phyloP scores from a whole-genome alignment of 75 land plant genomes.

The Ceratopteris richardii region DNA sequence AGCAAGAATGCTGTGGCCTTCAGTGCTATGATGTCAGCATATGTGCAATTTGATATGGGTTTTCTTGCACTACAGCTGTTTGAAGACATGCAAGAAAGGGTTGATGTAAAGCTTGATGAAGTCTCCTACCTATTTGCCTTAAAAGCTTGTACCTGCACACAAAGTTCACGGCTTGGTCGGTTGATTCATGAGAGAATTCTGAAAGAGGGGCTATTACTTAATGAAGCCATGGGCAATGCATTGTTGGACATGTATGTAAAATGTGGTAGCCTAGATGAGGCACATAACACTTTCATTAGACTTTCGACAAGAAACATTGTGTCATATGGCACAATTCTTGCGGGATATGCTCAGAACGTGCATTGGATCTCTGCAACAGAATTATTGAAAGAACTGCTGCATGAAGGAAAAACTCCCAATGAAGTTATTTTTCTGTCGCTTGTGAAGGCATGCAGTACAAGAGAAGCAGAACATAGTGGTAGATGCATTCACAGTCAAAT shows the following conservation, averaged over 20 bases:
- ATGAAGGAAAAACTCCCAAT: no score
- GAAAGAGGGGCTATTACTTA: background rate
- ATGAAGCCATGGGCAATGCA: constrained; percentile 3
- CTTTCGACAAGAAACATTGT: background rate
- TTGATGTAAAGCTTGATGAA: constrained; percentile 8
- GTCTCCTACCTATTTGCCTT: constrained; percentile 13
- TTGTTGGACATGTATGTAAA: constrained; percentile 12
- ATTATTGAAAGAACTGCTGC: no score
- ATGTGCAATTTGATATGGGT: constrained; percentile 5
- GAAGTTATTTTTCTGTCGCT: no score
- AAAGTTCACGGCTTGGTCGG: constrained; percentile 7
- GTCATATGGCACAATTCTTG: background rate
- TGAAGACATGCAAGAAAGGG: constrained; percentile 8
- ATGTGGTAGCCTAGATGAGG: constrained; percentile 12
- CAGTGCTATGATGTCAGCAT: constrained; percentile 29
- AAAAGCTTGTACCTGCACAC: constrained; percentile 24
- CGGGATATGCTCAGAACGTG: constrained; percentile 13
- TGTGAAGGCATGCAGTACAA: no score
- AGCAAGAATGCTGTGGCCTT: constrained; percentile 24
- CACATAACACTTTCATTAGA: constrained; percentile 1
- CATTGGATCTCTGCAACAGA: background rate
- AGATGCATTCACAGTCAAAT: constrained; percentile 11
- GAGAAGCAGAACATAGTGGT: no score
- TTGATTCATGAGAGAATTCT: constrained; percentile 9
- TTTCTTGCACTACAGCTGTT: constrained; percentile 19